phyloP scores from a whole-genome alignment of 2,329 filamentous ascomycete genomes.

The Dactylellina haptotyla region DNA sequence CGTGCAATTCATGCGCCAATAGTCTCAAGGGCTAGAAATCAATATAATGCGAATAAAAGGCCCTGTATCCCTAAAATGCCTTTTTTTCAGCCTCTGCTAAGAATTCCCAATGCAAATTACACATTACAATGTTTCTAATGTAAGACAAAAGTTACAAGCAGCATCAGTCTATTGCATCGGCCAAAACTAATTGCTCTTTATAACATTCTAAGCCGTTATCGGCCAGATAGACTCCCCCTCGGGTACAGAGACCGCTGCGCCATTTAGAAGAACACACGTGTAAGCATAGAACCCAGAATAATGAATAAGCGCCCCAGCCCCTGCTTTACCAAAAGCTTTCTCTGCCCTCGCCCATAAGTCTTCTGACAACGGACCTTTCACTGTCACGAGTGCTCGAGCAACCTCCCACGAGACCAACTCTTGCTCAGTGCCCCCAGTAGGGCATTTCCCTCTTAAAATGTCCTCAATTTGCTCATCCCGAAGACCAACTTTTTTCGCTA shows the following conservation, averaged over 20 bases:
- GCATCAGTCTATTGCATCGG: no score
- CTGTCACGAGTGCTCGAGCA: constrained; percentile 9
- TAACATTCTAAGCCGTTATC: no score
- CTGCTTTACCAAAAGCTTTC: constrained; percentile 11
- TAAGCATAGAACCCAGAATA: constrained; percentile 39
- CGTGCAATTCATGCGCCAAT: no score
- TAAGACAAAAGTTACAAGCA: no score
- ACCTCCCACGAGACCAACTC: constrained; percentile 28
- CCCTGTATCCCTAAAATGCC: not conserved
- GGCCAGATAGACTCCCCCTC: constrained; percentile 25
- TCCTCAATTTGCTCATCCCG: constrained; percentile 27
- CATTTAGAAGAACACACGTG: constrained; percentile 26
- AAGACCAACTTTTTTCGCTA: constrained; percentile 23
- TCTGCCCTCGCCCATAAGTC: constrained; percentile 17
- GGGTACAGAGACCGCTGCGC: constrained; percentile 11
- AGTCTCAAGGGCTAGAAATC: no score
- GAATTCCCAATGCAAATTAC: no score
- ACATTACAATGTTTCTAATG: no score
- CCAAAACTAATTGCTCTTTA: no score
- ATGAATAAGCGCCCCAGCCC: constrained; percentile 22
- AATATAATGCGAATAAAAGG: no score
- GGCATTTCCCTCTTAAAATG: constrained; percentile 16
- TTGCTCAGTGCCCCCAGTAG: constrained; percentile 21
- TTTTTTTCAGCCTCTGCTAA: not conserved
- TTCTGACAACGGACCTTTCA: constrained; percentile 23